These are phyloP conservation scores for Cyamopsis tetragonoloba DNA, from an alignment of 306 rosid species.

Conservation along the genomic window DNA sequence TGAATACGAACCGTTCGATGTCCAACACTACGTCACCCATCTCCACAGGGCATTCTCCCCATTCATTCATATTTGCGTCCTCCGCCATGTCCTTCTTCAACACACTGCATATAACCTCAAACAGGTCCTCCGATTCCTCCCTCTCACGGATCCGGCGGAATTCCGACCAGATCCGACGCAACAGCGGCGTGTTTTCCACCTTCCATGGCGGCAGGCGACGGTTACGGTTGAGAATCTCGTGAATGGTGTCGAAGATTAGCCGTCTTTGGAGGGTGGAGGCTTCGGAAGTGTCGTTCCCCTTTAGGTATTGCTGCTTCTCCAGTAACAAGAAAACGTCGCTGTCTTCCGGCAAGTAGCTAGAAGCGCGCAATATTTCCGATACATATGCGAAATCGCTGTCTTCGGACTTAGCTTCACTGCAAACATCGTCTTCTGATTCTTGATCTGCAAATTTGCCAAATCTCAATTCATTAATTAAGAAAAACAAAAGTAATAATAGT, in stretches of 20 bases:
- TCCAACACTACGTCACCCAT: constrained; percentile 67
- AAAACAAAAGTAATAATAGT: background rate
- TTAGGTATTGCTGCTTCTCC: constrained; percentile 66
- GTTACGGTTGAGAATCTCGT: constrained; percentile 54
- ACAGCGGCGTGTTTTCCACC: too few relatives aligned
- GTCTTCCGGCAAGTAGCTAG: constrained; percentile 52
- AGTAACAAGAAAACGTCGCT: constrained; percentile 52
- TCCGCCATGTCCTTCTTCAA: constrained; percentile 68
- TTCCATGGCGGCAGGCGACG: constrained; percentile 77
- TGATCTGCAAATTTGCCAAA: constrained; percentile 43
- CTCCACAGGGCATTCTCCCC: constrained; percentile 67
- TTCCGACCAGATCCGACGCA: constrained; percentile 71
- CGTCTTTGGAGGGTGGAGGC: constrained; percentile 53
- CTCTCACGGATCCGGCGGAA: constrained; percentile 56
- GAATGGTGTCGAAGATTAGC: constrained; percentile 67
- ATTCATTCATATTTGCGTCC: constrained; percentile 49
- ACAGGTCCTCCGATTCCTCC: constrained; percentile 57
- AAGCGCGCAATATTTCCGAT: constrained; percentile 64
- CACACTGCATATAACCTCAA: constrained; percentile 61
- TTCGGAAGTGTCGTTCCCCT: constrained; percentile 65
- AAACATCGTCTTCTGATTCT: constrained; percentile 67
- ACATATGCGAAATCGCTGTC: constrained; percentile 64
- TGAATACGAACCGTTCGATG: constrained; percentile 80
- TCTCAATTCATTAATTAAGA: background rate
- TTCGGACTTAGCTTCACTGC: constrained; percentile 39